Conservation (phyloP, 768 basidiomycete genomes). For the Chalciporus chontae region DNA sequence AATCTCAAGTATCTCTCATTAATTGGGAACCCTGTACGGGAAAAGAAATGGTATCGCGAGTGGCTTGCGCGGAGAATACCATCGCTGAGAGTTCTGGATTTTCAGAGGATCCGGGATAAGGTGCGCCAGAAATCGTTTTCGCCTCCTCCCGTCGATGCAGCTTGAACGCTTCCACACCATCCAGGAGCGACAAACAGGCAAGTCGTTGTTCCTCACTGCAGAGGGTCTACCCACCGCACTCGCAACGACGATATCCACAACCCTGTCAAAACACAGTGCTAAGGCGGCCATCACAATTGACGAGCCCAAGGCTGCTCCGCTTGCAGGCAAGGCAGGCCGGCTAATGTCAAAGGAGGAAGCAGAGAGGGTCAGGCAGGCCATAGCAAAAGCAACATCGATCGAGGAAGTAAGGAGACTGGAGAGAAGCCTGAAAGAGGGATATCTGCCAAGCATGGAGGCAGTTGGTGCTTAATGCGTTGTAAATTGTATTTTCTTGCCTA, state of each 20-base stretch:
- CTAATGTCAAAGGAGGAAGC: slow-evolving; percentile 91
- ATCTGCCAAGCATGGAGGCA: slow-evolving; percentile 72
- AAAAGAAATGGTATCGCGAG: slow-evolving; percentile 96
- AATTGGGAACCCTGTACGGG: slow-evolving; percentile 78
- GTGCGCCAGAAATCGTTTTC: slow-evolving; percentile 51
- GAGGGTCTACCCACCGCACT: slow-evolving; percentile 76
- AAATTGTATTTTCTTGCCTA: slow-evolving; percentile 32
- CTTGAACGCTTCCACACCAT: slow-evolving; percentile 27
- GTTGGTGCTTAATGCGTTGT: slow-evolving; percentile 62
- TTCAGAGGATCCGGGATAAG: slow-evolving; percentile 92
- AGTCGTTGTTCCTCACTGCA: slow-evolving; percentile 74
- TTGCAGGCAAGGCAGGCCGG: slow-evolving; percentile 70
- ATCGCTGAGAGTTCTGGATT: slow-evolving; percentile 88
- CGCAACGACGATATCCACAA: slow-evolving; percentile 72
- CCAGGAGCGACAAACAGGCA: slow-evolving; percentile 78
- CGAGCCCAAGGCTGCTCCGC: slow-evolving; percentile 64
- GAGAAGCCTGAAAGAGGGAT: slow-evolving; percentile 79
- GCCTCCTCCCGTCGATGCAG: slow-evolving; percentile 16
- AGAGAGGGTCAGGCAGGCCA: slow-evolving; percentile 81
- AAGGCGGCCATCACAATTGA: slow-evolving; percentile 66
- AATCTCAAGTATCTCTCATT: slow-evolving; percentile 73
- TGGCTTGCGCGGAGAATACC: slow-evolving; percentile 91
- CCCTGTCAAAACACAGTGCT: slow-evolving; percentile 63
- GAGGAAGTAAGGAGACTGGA: slow-evolving; percentile 86
- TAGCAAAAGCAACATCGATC: slow-evolving; percentile 85